Evolutionary conservation across 2,329 filamentous ascomycete genomes (phyloP).

Genomic region (Fusarium caatingaense): DNA sequence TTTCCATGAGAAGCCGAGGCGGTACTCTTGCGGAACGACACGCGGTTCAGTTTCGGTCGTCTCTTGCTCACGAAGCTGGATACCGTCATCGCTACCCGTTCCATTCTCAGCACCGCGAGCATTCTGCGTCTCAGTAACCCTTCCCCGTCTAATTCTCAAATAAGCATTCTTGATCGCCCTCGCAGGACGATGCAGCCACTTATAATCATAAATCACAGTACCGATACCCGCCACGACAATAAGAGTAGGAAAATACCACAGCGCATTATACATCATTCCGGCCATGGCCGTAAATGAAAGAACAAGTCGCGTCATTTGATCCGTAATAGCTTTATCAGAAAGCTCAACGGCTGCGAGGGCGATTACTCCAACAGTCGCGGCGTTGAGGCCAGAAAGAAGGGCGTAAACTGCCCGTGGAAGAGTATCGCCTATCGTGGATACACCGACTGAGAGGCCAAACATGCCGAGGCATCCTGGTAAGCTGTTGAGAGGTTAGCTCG

Average conservation of each 20-base stretch:
- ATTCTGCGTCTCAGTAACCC: rapidly evolving
- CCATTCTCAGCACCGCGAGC: neutral
- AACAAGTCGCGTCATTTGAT: constrained; percentile 70
- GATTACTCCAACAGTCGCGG: constrained; percentile 77
- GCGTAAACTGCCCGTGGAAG: constrained; percentile 74
- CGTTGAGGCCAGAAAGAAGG: constrained; percentile 76
- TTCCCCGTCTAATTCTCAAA: rapidly evolving
- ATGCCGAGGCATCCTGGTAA: constrained; percentile 77
- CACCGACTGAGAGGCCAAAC: constrained; percentile 73
- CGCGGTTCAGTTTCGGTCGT: constrained; percentile 11
- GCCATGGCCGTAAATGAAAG: constrained; percentile 73
- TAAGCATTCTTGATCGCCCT: neutral
- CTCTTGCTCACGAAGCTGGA: neutral
- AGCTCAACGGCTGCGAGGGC: constrained; percentile 76
- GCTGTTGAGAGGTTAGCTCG: constrained; percentile 50
- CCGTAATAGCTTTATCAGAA: constrained; percentile 74
- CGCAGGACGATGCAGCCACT: constrained; percentile 55
- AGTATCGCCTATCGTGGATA: constrained; percentile 67
- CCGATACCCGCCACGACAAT: neutral
- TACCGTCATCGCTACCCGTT: rapidly evolving
- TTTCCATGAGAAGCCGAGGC: constrained; percentile 59
- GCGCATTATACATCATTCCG: constrained; percentile 75
- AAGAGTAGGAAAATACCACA: constrained; percentile 80
- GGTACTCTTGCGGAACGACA: constrained; percentile 49
- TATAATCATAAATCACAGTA: neutral